Conservation (phyloP, 345 rosid species). For the Euphorbia tirucalli region DNA sequence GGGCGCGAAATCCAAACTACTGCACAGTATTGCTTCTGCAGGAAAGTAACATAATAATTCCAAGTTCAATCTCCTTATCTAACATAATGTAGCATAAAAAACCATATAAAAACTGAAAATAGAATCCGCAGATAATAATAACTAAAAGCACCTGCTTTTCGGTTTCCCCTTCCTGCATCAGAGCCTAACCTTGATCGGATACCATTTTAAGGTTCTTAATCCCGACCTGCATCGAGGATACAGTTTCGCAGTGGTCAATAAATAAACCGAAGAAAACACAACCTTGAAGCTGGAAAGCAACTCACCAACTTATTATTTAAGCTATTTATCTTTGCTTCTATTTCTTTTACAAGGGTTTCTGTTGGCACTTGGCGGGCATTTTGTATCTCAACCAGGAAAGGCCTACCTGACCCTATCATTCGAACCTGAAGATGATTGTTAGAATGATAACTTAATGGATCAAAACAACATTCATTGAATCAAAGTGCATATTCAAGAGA, state of each 20-base stretch:
- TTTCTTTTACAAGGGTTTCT: slow-evolving; percentile 48
- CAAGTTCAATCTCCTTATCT: neutral
- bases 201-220: slow-evolving; percentile 64
- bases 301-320: slow-evolving; percentile 63
- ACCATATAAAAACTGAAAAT: neutral
- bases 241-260: neutral
- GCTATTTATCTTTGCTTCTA: slow-evolving; percentile 66
- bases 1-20: slow-evolving; percentile 92
- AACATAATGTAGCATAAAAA: neutral
- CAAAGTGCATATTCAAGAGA: slow-evolving; percentile 12
- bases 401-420: slow-evolving; percentile 98
- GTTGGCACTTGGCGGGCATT: slow-evolving; percentile 77
- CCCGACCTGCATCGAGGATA: slow-evolving; percentile 52
- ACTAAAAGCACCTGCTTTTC: slow-evolving; percentile 87
- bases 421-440: slow-evolving; percentile 95
- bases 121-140: too few species aligned
- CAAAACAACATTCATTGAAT: slow-evolving; percentile 19
- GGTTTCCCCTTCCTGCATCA: slow-evolving; percentile 98
- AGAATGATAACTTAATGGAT: slow-evolving; percentile 20
- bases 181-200: slow-evolving; percentile 69
- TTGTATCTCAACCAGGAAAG: slow-evolving; percentile 89
- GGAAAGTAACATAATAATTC: slow-evolving; percentile 2
- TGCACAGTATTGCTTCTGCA: slow-evolving; percentile 94
- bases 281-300: neutral
- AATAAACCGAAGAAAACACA: neutral